Evolutionary conservation across 345 rosid genomes (phyloP).

Genomic region (Cardamine chenopodiifolia): DNA sequence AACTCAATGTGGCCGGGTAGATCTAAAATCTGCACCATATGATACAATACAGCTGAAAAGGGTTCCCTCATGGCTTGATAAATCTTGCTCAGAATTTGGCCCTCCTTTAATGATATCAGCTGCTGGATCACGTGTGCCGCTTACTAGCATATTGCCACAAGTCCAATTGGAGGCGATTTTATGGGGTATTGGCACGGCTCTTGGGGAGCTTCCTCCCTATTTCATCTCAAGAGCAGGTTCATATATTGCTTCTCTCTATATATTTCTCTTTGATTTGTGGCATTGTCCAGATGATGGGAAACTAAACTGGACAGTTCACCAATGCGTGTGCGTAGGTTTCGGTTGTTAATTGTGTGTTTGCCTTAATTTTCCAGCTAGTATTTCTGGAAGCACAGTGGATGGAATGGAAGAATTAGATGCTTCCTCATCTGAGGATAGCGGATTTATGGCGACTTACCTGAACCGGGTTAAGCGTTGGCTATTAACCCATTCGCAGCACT

Average conservation of each 20-base stretch:
- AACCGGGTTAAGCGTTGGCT: conserved; percentile 65
- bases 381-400: conserved; percentile 68
- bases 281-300: neutral
- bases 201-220: conserved; percentile 99
- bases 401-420: conserved; percentile 72
- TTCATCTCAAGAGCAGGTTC: conserved; percentile 97
- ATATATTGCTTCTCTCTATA: neutral
- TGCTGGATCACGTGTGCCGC: conserved; percentile 78
- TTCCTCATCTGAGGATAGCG: conserved; percentile 63
- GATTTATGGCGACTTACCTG: conserved; percentile 60
- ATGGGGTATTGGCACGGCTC: conserved; percentile 99
- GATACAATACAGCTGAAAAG: conserved; percentile 58
- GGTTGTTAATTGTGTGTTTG: conserved; percentile 7
- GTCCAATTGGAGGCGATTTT: conserved; percentile 84
- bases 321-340: neutral
- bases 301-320: neutral
- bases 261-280: neutral
- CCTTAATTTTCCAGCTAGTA: conserved; percentile 55
- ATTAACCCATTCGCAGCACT: conserved; percentile 66
- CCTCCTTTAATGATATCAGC: conserved; percentile 60
- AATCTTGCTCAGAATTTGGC: conserved; percentile 84
- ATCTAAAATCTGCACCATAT: conserved; percentile 88
- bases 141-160: conserved; percentile 69
- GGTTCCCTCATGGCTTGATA: conserved; percentile 89
- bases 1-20: conserved; percentile 67